Evolutionary conservation across 2,329 filamentous ascomycete genomes (phyloP).

Genomic region (Botrytis hyacinthi): DNA sequence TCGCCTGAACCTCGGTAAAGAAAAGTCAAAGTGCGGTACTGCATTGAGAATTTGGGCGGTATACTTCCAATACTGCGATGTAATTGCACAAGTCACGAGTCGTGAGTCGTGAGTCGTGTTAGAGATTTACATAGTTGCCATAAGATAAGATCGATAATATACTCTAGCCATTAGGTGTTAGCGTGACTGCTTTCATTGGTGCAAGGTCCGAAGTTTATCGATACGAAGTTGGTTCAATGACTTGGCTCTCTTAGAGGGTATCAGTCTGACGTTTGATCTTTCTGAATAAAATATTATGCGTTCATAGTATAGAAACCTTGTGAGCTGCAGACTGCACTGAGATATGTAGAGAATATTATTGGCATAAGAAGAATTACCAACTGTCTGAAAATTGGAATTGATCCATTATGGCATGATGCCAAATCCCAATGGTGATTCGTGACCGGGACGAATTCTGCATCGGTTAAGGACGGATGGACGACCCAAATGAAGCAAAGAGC

Average conservation of each 20-base stretch:
- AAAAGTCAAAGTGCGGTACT: not conserved
- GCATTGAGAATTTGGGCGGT: not conserved
- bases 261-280: not conserved
- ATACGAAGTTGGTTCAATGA: not conserved
- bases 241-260: not conserved
- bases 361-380: not conserved
- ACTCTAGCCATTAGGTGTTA: not conserved
- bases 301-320: not conserved
- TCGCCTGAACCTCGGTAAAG: slow-evolving; percentile 16
- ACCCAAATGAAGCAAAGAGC: not conserved
- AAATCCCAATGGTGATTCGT: not conserved
- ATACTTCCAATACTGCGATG: not conserved
- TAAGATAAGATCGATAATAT: not conserved
- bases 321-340: not conserved
- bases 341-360: not conserved
- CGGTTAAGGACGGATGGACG: not conserved
- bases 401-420: not conserved
- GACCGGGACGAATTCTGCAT: not conserved
- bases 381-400: not conserved
- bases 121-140: not conserved
- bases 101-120: not conserved
- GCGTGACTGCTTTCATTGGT: not conserved
- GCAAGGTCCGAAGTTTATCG: not conserved
- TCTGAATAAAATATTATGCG: not conserved
- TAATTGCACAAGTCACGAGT: not conserved